A percentile compares a stretch with the other conserved stretches of the same genome.
phyloP scores from a whole-genome alignment of 495 filamentous ascomycete genomes.

The Lasiosphaeria miniovina region DNA sequence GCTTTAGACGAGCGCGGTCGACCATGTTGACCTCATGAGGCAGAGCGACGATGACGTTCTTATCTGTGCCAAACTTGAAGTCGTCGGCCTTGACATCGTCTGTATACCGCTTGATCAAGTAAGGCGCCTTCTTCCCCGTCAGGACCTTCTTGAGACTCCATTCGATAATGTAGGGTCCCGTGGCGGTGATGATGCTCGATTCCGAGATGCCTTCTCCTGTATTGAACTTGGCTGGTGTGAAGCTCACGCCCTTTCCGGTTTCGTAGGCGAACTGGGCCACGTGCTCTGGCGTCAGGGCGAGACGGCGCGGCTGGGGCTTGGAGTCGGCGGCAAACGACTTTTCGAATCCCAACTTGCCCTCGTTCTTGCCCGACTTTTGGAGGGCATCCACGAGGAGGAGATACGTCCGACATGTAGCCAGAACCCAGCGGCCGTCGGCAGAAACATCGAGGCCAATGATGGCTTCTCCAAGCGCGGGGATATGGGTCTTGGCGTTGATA shows the following conservation, averaged over 20 bases:
- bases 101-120: constrained; percentile 91
- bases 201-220: constrained; percentile 76
- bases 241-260: constrained; percentile 78
- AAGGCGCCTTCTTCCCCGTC: constrained; percentile 74
- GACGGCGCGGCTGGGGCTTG: constrained; percentile 89
- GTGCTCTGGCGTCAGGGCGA: constrained; percentile 81
- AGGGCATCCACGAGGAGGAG: constrained; percentile 87
- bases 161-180: constrained; percentile 93
- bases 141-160: constrained; percentile 92
- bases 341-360: constrained; percentile 96
- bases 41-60: constrained; percentile 95
- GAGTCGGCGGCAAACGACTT: constrained; percentile 85
- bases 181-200: constrained; percentile 93
- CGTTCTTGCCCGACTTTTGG: constrained; percentile 92
- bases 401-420: constrained; percentile 93
- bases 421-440: constrained; percentile 91
- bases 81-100: constrained; percentile 99
- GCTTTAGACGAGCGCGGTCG: constrained; percentile 75
- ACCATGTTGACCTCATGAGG: constrained; percentile 99
- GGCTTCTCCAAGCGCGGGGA: constrained; percentile 90
- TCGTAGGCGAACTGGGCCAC: constrained; percentile 97
- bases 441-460: constrained; percentile 94
- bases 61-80: constrained; percentile 94
- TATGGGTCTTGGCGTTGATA: constrained; percentile 95
- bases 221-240: constrained; percentile 93